Percentiles rank a stretch among this genome's conserved stretches.
Conservation (phyloP, 2,329 filamentous ascomycete genomes). For the Lithohypha guttulata region DNA sequence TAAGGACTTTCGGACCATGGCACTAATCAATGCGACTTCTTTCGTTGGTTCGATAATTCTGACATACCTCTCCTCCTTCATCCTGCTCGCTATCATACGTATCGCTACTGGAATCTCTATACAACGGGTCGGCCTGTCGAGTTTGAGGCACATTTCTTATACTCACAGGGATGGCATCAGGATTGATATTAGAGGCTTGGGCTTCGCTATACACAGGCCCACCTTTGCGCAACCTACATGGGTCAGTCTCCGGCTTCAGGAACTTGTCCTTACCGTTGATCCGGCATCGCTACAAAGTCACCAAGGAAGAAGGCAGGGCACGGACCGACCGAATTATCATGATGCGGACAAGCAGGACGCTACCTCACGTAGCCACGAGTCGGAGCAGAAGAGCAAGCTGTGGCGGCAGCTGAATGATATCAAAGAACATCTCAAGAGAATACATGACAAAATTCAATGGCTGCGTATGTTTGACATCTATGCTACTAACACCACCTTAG, state of each 20-base stretch:
- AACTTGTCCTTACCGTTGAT: conserved; percentile 75
- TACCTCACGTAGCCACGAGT: conserved; percentile 21
- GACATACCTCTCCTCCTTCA: conserved; percentile 81
- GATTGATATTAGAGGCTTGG: conserved; percentile 79
- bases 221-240: conserved; percentile 97
- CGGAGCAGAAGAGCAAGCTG: conserved; percentile 47
- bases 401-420: conserved; percentile 69
- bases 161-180: conserved; percentile 79
- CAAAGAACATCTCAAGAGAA: conserved; percentile 74
- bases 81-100: conserved; percentile 83
- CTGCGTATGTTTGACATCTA: conserved; percentile 81
- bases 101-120: conserved; percentile 92
- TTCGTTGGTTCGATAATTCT: conserved; percentile 78
- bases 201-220: conserved; percentile 78
- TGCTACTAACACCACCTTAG: conserved; percentile 66
- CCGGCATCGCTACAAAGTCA: conserved; percentile 49
- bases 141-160: conserved; percentile 80
- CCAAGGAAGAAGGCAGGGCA: conserved; percentile 13
- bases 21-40: conserved; percentile 57
- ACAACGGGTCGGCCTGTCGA: conserved; percentile 86
- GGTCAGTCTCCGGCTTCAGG: conserved; percentile 80
- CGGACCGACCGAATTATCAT: background rate
- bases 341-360: conserved; percentile 18
- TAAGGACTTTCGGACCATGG: conserved; percentile 26
- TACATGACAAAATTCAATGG: conserved; percentile 82